Base-by-base conservation (phyloP, 495 filamentous ascomycete species). In the Staphylotrichum longicolle region DNA sequence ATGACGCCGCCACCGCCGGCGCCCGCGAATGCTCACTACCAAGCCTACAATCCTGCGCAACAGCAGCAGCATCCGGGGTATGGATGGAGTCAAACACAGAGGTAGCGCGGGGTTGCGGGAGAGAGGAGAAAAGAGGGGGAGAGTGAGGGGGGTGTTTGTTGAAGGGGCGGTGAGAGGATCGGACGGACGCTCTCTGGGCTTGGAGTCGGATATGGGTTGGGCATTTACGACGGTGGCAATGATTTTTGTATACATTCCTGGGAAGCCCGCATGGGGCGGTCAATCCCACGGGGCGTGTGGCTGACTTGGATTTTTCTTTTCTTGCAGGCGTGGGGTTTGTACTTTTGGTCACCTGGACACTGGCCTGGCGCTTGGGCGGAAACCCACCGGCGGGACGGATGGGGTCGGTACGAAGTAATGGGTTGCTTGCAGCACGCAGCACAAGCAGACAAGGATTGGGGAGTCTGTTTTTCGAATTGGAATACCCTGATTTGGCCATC, bases 401-500 rank as follows among this genome's bases (percentile, higher is more conserved):
- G 55, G 42, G 55, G 20, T 27, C 20, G 20, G 20, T 27, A 27
- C 20, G 20, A 27, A 27, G 20, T 27, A 27, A 27, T 27, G 20
- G 20, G 20, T 27, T 45, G 41, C 27, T 8, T 20, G 42, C 44
- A 47, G 14, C 14, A 35, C 20, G 20, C 20, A 27, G 20, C 20
- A 27, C 20, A 27, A 27, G 20, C 20, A 27, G 20, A 27, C 20
- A 37, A 14, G 32, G 15, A 12, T 48, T 20, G 39, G 45, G 54
- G 37, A 41, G 54, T 46, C 20, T 27, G 20, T 58, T 58, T 50
- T 37, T 39, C 10, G 37, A 33, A 58, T 50, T 58, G 40, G 56
- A 58, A 58, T 50, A 50, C 46, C 56, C 46, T 58, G 56, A 58
- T 58, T 58, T 48, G 56, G 40, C 41, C 34, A 9, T 50, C 37